Conservation (phyloP, 495 filamentous ascomycete genomes). For the Eremomyces bilateralis region DNA sequence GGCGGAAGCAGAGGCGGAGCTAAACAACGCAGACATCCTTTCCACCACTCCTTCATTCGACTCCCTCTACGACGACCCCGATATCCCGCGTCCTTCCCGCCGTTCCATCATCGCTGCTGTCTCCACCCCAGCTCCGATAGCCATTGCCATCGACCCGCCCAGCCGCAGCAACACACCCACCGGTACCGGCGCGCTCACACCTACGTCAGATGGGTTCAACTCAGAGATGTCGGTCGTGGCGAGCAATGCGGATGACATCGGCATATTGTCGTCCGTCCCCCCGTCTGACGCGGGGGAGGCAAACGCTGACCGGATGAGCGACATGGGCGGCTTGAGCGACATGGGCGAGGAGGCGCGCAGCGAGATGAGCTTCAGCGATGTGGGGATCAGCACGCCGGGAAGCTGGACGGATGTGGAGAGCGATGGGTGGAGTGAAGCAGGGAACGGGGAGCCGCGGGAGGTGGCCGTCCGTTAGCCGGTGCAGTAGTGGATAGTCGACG, state of each 20-base stretch:
- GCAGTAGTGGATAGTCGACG: too few species aligned
- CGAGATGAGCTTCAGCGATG: too few species aligned
- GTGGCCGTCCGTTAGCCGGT: too few species aligned
- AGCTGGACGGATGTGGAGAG: constrained; percentile 14
- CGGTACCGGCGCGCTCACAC: constrained; percentile 8
- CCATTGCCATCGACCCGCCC: too few species aligned
- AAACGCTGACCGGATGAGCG: constrained; percentile 10
- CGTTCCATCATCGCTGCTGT: constrained; percentile 5
- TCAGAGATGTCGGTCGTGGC: constrained; percentile 7
- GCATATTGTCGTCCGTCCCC: too few species aligned
- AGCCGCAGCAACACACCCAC: background rate
- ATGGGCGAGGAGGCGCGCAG: too few species aligned
- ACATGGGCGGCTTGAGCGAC: constrained; percentile 6
- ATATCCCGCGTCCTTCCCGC: too few species aligned
- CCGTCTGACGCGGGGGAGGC: background rate
- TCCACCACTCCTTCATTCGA: too few species aligned
- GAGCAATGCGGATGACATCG: constrained; percentile 10
- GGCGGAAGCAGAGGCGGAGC: too few species aligned
- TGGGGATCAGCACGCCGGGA: constrained; percentile 9
- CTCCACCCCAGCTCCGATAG: too few species aligned
- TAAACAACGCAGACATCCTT: too few species aligned
- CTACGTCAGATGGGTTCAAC: constrained; percentile 8
- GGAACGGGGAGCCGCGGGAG: too few species aligned
- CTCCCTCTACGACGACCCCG: constrained; percentile 5
- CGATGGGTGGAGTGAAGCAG: constrained; percentile 14